phyloP scores from a whole-genome alignment of 441 rosid species.

The Croton setiger region DNA sequence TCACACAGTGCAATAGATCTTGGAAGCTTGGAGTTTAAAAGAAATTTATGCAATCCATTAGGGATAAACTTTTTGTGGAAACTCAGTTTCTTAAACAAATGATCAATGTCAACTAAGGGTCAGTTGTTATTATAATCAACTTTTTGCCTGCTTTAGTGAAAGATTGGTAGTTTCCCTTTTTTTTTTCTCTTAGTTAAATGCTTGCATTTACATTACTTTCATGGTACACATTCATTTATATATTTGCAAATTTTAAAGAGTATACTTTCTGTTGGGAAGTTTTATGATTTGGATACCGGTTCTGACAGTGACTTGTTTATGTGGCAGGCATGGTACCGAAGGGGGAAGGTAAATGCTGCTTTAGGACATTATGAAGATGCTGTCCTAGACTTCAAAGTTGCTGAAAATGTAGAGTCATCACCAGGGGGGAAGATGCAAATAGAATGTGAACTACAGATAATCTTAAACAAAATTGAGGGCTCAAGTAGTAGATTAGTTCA shows the following conservation, averaged over 20 bases:
- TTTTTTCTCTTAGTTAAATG: not conserved
- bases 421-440: constrained; percentile 69
- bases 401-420: constrained; percentile 52
- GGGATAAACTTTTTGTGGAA: no score
- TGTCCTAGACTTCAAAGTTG: constrained; percentile 49
- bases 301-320: not conserved
- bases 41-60: no score
- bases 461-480: constrained; percentile 25
- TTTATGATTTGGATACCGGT: constrained; percentile 3
- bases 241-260: not conserved
- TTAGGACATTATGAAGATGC: constrained; percentile 52
- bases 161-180: not conserved
- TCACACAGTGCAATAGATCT: not conserved
- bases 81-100: no score
- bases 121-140: not conserved
- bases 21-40: not conserved
- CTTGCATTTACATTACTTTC: not conserved
- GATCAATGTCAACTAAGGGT: no score
- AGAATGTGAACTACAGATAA: constrained; percentile 47
- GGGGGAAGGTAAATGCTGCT: constrained; percentile 71
- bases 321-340: constrained; percentile 80
- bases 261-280: constrained; percentile 4
- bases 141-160: not conserved
- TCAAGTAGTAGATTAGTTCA: constrained; percentile 19
- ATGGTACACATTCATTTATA: constrained; percentile 5